Percentiles rank a stretch among this genome's conserved stretches.
Evolutionary conservation across 257 asterid species (phyloP).

Genomic region (Penstemon newberryi): DNA sequence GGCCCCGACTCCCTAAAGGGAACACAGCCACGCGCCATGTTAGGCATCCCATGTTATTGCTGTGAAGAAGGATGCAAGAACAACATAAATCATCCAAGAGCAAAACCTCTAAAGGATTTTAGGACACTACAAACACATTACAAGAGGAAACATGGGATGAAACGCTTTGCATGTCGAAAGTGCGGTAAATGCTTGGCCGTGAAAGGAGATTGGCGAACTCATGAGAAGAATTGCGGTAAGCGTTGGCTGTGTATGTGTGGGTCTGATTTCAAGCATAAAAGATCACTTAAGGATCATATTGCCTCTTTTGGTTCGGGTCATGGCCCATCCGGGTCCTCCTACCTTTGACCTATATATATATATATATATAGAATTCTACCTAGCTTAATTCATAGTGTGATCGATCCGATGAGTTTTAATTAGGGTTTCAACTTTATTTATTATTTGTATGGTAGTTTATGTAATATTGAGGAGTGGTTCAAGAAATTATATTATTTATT

Average conservation of each 20-base stretch:
- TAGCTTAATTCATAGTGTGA: no score
- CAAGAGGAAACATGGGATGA: slow-evolving; percentile 66
- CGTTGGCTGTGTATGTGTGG: slow-evolving; percentile 78
- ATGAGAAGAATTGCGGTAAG: slow-evolving; percentile 80
- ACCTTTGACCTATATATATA: slow-evolving; percentile 25
- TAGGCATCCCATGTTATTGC: slow-evolving; percentile 68
- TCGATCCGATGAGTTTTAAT: no score
- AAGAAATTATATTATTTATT: no score
- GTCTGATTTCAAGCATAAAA: slow-evolving; percentile 77
- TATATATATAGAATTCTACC: no score
- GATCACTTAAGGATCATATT: slow-evolving; percentile 78
- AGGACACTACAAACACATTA: slow-evolving; percentile 67
- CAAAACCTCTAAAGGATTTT: slow-evolving; percentile 62
- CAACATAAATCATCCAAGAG: slow-evolving; percentile 54
- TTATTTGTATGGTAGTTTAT: no score
- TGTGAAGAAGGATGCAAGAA: slow-evolving; percentile 71
- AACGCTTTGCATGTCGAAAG: slow-evolving; percentile 51
- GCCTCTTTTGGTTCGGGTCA: slow-evolving; percentile 64
- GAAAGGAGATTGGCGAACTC: slow-evolving; percentile 82
- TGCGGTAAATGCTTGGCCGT: slow-evolving; percentile 73
- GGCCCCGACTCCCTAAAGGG: slow-evolving; percentile 73
- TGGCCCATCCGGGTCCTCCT: slow-evolving; percentile 39
- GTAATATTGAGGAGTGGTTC: no score
- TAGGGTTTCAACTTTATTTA: no score
- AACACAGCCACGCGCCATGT: slow-evolving; percentile 49